These are phyloP conservation scores for Zelopaecilomyces penicillatus DNA, from an alignment of 2,329 filamentous ascomycete genomes.

Conservation along the genomic window DNA sequence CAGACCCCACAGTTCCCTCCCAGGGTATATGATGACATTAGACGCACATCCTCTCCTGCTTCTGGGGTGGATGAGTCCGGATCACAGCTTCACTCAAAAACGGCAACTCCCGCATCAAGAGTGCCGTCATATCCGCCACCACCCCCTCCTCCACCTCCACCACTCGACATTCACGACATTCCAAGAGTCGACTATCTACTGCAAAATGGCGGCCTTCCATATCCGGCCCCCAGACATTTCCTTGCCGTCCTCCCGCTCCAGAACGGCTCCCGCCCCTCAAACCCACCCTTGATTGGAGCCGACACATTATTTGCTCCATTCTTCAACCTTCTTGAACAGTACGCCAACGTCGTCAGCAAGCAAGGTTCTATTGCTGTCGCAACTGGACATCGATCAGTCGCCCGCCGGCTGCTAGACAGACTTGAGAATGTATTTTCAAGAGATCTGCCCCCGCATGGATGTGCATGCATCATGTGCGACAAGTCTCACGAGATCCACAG, in stretches of 20 bases:
- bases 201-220: constrained; percentile 73
- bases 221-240: constrained; percentile 64
- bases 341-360: constrained; percentile 69
- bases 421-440: constrained; percentile 91
- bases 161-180: constrained; percentile 59
- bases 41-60: constrained; percentile 26
- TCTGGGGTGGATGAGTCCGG: constrained; percentile 29
- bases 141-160: constrained; percentile 66
- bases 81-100: constrained; percentile 25
- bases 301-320: constrained; percentile 75
- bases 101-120: constrained; percentile 29
- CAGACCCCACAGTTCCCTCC: constrained; percentile 44
- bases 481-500: constrained; percentile 50
- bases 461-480: constrained; percentile 76
- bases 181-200: constrained; percentile 88
- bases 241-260: constrained; percentile 54
- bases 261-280: constrained; percentile 50
- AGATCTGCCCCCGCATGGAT: constrained; percentile 81
- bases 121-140: constrained; percentile 28
- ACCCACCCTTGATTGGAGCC: constrained; percentile 57
- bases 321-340: constrained; percentile 76
- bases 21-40: constrained; percentile 32
- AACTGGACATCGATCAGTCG: constrained; percentile 91
- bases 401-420: constrained; percentile 77
- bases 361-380: constrained; percentile 90